Evolutionary conservation across 306 rosid species (phyloP), one percentile per base, ranked within the genome.

Genomic region (Glycyrrhiza uralensis): DNA sequence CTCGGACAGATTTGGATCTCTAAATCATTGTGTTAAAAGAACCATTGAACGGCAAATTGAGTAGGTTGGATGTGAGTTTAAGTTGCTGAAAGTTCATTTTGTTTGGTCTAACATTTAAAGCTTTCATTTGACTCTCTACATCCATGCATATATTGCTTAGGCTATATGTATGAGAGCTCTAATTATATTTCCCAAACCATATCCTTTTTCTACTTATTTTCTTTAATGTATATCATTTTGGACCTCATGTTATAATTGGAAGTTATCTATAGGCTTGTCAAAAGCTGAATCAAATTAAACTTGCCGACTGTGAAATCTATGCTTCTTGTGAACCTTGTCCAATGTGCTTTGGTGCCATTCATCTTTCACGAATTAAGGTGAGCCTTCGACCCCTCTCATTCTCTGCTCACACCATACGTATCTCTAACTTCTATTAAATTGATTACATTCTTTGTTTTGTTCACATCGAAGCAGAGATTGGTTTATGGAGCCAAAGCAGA

Each of bases 261-360:
- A 61, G 4, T 45, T 10, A 41, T 64, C 59, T 51, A 45, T 29
- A 93, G 98, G 96, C 98, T 56, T 90, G 97, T 79, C 83, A 82
- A 80, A 90, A 90, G 93, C 85, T 93, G 24, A 85, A 84, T 45
- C 84, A 81, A 74, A 84, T 86, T 47, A 90, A 83, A 68, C 98
- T 93, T 22, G 76, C 96, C 23, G 90, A 87, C 64, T 93, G 96
- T 29, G 98, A 93, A 73, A 90, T 93, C 71, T 93, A 90, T 76
- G 90, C 98, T 13, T 93, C 97, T 24, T 93, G 98, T 59, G 98
- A 93, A 81, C 96, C 98, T 72, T 93, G 98, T 80, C 96, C 98
- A 30, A 93, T 88, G 98, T 93, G 98, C 82, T 93, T 93, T 26
- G 97, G 97, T 13, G 98, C 98, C 13, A 90, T 93, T 75, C 90